A percentile compares a stretch with the other conserved stretches of the same genome.
Conservation (phyloP, 2,329 filamentous ascomycete species). For the Colletotrichum phormii region DNA sequence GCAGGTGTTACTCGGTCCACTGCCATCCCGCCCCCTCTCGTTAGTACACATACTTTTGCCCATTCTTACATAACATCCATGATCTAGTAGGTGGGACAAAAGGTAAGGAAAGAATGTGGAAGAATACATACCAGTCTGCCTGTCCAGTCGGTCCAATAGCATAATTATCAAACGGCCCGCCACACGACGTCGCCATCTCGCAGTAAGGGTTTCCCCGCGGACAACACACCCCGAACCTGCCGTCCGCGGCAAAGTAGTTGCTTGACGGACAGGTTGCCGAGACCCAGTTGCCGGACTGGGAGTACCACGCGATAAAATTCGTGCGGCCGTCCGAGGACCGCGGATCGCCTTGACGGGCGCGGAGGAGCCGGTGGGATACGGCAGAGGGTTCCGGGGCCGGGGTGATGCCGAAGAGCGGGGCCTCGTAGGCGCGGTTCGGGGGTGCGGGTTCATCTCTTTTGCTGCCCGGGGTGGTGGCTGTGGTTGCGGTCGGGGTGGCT, state of each 20-base stretch:
- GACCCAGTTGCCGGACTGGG: slow-evolving; percentile 6
- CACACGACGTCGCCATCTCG: slow-evolving; percentile 23
- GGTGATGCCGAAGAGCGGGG: neutral
- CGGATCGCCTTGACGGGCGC: neutral
- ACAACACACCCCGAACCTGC: slow-evolving; percentile 20
- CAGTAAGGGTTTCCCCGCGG: slow-evolving; percentile 10
- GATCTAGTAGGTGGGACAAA: too few relatives aligned
- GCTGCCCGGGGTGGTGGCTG: neutral
- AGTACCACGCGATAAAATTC: slow-evolving; percentile 26
- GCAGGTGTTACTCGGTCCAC: slow-evolving; percentile 14
- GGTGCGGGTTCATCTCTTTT: too few relatives aligned
- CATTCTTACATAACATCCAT: too few relatives aligned
- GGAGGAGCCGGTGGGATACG: neutral
- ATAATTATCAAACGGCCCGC: slow-evolving; percentile 10
- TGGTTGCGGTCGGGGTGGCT: neutral
- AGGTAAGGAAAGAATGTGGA: neutral
- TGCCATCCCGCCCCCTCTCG: neutral
- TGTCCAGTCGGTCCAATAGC: slow-evolving; percentile 13
- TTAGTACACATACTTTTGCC: neutral
- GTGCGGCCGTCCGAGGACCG: slow-evolving; percentile 1
- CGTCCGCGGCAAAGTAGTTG: slow-evolving; percentile 27
- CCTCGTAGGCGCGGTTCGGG: neutral
- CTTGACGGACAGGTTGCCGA: slow-evolving; percentile 14
- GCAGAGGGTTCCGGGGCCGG: neutral
- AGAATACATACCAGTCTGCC: slow-evolving; percentile 12